These are phyloP conservation scores for Cercospora sp. DNA, from an alignment of 2,329 filamentous ascomycete genomes.

Conservation along the genomic window DNA sequence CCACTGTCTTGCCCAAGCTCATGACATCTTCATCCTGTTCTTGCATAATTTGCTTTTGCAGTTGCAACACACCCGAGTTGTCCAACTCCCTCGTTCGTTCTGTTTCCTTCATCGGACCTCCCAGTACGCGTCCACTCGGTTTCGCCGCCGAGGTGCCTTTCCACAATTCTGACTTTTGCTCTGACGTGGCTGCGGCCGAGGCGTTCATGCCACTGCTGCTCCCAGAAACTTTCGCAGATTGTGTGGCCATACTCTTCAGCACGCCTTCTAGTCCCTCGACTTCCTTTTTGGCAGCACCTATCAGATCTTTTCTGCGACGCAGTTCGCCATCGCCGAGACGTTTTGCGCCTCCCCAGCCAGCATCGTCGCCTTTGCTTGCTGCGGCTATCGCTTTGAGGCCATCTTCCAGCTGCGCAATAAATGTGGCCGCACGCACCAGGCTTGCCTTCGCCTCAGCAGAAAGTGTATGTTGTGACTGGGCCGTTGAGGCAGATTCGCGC, in stretches of 20 bases:
- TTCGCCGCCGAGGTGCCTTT: conserved; percentile 34
- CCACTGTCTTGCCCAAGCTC: conserved; percentile 66
- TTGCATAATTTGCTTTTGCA: conserved; percentile 72
- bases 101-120: conserved; percentile 69
- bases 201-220: conserved; percentile 22
- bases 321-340: conserved; percentile 72
- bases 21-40: conserved; percentile 75
- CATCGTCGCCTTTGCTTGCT: conserved; percentile 40
- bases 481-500: conserved; percentile 62
- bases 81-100: conserved; percentile 74
- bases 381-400: conserved; percentile 54
- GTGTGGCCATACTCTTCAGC: conserved; percentile 62
- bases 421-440: conserved; percentile 65
- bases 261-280: conserved; percentile 73
- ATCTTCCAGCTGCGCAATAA: conserved; percentile 65
- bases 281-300: conserved; percentile 70
- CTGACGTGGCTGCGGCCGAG: conserved; percentile 39
- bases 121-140: conserved; percentile 65
- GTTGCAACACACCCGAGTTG: conserved; percentile 69
- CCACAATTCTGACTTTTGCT: conserved; percentile 41
- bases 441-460: conserved; percentile 73
- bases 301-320: conserved; percentile 67
- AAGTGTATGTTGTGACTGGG: conserved; percentile 59
- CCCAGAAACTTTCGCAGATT: conserved; percentile 39
- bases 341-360: conserved; percentile 44